Evolutionary conservation across 1,284 basidiomycete species (phyloP), one percentile per base, ranked within the genome.

Genomic region (Ganoderma sinense): DNA sequence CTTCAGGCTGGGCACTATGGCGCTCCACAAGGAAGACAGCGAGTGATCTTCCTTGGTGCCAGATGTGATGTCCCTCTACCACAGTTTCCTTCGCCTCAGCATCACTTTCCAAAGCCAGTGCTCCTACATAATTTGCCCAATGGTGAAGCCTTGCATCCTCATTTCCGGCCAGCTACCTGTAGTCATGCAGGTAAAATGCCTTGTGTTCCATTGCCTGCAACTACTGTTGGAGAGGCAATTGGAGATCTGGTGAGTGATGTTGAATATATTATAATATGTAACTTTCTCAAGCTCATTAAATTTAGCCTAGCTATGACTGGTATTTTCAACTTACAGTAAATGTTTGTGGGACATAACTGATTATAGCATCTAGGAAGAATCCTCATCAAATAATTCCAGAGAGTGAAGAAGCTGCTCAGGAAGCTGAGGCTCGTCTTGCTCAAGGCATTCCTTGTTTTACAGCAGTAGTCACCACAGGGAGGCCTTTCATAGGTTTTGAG

Each of bases 1-100:
- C 81, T 93, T 0, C 89, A 94, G 75, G 89, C 91, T 43, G 88
- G 84, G 0, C 87, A 90, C 53, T 92, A 91, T 79, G 92, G 92
- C 20, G 85, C 86, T 13, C 91, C 92, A 33, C 92, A 94, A 79
- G 82, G 83, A 43, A 86, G 92, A n/a, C 80, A 83, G 55, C 83
- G 92, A 20, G 85, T 92, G 18, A 91, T 94, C 63, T 89, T 94
- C 76, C 85, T 86, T 82, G 92, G 86, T 48, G 87, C 91, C 5
- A 86, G 84, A 66, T 83, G 84, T 20, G 90, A 88, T 33, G 64
- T 87, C 0, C 77, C 84, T 11, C 78, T 93, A 6, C 92, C 92
- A 0, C 78, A 85, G 16, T 90, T 89, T 75, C 92, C 92, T 0
- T 75, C 86, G n/a, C 91, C 92, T 0, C 86, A 88, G 0, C 89